These are phyloP conservation scores for Ormosia emarginata DNA, from an alignment of 306 rosid species.

Conservation along the genomic window DNA sequence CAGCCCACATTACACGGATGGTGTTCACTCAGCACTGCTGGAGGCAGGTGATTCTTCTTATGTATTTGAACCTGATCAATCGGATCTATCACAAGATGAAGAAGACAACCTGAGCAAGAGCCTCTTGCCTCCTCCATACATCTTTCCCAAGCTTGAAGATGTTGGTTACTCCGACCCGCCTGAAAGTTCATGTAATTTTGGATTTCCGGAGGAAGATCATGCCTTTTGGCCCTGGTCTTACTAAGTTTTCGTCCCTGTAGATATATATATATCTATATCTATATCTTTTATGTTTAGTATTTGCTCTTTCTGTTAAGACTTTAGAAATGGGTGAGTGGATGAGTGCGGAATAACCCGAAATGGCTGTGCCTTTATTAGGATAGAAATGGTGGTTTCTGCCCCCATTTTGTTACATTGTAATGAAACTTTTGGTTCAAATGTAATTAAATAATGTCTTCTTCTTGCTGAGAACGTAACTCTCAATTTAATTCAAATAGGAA, in stretches of 20 bases:
- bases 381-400: constrained; percentile 17
- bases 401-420: constrained; percentile 23
- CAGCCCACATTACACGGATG: constrained; percentile 63
- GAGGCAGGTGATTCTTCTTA: constrained; percentile 60
- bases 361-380: constrained; percentile 22
- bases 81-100: constrained; percentile 77
- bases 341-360: constrained; percentile 5
- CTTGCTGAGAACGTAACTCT: not conserved
- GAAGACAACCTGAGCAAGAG: constrained; percentile 52
- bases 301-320: constrained; percentile 16
- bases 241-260: constrained; percentile 3
- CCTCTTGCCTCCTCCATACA: constrained; percentile 43
- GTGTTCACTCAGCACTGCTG: constrained; percentile 50
- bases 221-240: constrained; percentile 79
- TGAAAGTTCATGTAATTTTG: constrained; percentile 51
- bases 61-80: constrained; percentile 61
- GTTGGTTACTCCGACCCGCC: constrained; percentile 60
- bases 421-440: constrained; percentile 6
- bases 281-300: not conserved
- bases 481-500: not conserved
- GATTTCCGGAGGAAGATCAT: constrained; percentile 68
- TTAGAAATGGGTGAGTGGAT: not conserved
- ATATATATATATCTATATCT: not conserved
- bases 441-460: constrained; percentile 18
- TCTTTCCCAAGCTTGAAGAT: constrained; percentile 67